Evolutionary conservation across 2,329 filamentous ascomycete species (phyloP), one percentile per base, ranked within the genome.

Genomic region (Aspergillus bombycis): DNA sequence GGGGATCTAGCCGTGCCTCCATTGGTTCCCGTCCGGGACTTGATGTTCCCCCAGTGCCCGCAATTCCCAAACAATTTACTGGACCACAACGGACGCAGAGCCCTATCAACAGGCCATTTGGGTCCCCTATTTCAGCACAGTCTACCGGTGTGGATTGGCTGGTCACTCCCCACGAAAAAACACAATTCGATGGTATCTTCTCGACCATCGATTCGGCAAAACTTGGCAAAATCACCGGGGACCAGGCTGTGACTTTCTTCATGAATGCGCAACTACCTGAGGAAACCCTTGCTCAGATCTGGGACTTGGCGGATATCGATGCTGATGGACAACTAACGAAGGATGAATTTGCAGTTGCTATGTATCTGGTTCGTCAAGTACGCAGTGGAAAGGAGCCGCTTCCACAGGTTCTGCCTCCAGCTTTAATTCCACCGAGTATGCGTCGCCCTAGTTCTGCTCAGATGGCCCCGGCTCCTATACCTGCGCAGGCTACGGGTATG

Each of bases 261-360:
- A 94, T 91, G 75, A 93, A 97, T 77, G 97, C 94, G 0, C 91
- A 92, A 62, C 84, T 99, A 16, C 88, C 92, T 0, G 94, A 98
- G 75, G 94, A 97, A 72, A 88, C 88, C 11, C 83, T 99, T 59
- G 95, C 95, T 34, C 92, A 96, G 71, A 96, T 99, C 67, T 99
- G 95, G 95, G 95, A 99, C 76, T 86, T 99, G 34, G 91, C 95
- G 16, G 95, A 99, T 78, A 93, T 97, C 78, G 93, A 92, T 73
- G 95, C 93, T 9, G 91, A 94, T 70, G 95, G 95, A 12, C 89
- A 91, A 62, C 82, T 99, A 62, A 93, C 86, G 54, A 88, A 88
- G 70, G 95, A 99, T 69, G 94, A 97, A 71, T 99, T 99, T 75
- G 93, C 95, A 0, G 93, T 99, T 54, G 94, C 95, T 59, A 97